Evolutionary conservation across 2,329 filamentous ascomycete genomes (phyloP).

Genomic region (Xylariaceae sp.): DNA sequence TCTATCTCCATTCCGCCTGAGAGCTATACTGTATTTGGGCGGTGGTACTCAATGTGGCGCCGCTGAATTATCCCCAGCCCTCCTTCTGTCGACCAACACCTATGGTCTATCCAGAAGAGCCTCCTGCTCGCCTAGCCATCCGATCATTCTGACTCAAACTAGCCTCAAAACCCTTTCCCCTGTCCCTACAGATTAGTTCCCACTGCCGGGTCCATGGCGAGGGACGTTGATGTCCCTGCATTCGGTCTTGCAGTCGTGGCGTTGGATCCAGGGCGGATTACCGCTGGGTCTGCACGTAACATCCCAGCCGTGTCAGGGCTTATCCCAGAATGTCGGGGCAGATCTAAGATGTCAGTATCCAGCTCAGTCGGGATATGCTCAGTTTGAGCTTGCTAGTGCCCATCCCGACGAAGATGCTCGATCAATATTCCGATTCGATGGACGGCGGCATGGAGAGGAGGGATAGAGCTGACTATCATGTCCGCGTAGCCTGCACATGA

Average conservation of each 20-base stretch:
- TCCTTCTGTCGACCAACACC: conserved; percentile 20
- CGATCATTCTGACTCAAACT: conserved; percentile 18
- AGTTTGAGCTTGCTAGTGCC: conserved; percentile 35
- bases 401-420: conserved; percentile 25
- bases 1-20: conserved; percentile 29
- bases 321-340: conserved; percentile 23
- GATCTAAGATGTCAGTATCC: conserved; percentile 32
- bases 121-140: conserved; percentile 22
- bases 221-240: conserved; percentile 25
- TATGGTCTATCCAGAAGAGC: conserved; percentile 19
- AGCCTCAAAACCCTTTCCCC: conserved; percentile 5
- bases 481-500: conserved; percentile 22
- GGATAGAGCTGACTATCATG: conserved; percentile 24
- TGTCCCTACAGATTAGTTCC: conserved; percentile 9
- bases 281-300: conserved; percentile 24
- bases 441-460: conserved; percentile 14
- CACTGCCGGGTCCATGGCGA: conserved; percentile 13
- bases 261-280: conserved; percentile 29
- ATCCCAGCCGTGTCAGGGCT: conserved; percentile 21
- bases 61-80: conserved; percentile 32
- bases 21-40: conserved; percentile 30
- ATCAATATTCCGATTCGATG: conserved; percentile 38
- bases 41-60: conserved; percentile 34
- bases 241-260: conserved; percentile 30
- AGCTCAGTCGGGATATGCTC: conserved; percentile 39